Base-by-base conservation (phyloP, 176 grass and related monocot species). In the Areca catechu region DNA sequence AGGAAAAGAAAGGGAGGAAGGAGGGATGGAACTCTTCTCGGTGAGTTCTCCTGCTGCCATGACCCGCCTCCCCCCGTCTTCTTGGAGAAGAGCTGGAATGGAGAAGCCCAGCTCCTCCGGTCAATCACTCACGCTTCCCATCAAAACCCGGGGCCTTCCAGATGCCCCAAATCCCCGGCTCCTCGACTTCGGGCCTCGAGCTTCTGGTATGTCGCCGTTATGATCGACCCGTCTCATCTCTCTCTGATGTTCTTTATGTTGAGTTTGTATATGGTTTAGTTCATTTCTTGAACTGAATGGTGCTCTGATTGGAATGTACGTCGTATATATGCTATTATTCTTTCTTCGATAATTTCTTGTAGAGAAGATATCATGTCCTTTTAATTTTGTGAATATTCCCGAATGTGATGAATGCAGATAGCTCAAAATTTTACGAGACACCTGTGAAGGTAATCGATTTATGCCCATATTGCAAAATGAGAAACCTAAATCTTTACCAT, bases 11-110 rank as follows among this genome's bases (percentile, higher is more conserved):
- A 62, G 21, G n/a, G n/a, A n/a, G 18, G 16, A 16, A 5, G 15
- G 0, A 63, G 6, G 49, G 6, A 63, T 63, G 61, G 61, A 63
- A 47, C 61, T 63, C 47, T 49, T 63, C 20, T 15, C 47, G 9
- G 1, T 63, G 47, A 34, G 47, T 20, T 23, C 47, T 49, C 19
- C 47, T 7, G 34, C 19, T 23, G 4, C 43, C 22, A 4, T 24
- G 20, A 49, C 43, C 10, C 20, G 61, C 15, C 9, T 22, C 9
- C 19, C 61, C 14, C 48, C 10, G 20, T 22, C 18, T 49, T 16
- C 20, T 4, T 16, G 12, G 61, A 19, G 43, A 15, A 63, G 34
- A 21, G 61, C 14, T 22, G 4, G 5, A 49, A 16, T 49, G 34
- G 19, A 24, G 16, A 22, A 49, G 16, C 4, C 20, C 20, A 49